Conservation (phyloP, 441 rosid genomes). For the Aleurites moluccanus region DNA sequence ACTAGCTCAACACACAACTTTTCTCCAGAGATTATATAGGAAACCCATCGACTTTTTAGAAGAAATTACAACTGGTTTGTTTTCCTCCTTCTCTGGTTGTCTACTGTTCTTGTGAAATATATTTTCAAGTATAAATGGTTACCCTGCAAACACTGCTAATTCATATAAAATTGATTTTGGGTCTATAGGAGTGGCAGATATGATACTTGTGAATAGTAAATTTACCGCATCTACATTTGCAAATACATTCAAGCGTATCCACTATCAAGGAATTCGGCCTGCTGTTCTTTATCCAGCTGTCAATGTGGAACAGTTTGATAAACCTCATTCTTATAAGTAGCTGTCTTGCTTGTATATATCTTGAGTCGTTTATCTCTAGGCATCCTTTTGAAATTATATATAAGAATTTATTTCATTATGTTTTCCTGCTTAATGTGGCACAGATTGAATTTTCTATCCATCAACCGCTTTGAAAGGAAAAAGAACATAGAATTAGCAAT, state of each 20-base stretch:
- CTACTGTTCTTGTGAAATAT: neutral
- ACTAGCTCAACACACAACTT: conserved; percentile 74
- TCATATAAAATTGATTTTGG: conserved; percentile 20
- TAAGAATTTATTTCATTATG: neutral
- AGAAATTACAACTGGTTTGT: conserved; percentile 75
- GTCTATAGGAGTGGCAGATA: conserved; percentile 76
- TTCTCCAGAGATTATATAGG: conserved; percentile 72
- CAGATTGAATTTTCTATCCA: conserved; percentile 81
- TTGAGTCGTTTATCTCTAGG: conserved; percentile 23
- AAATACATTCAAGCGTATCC: conserved; percentile 73
- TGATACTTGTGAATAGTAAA: conserved; percentile 83
- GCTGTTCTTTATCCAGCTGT: conserved; percentile 92
- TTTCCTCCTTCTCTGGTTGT: conserved; percentile 7
- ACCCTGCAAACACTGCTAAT: conserved; percentile 31
- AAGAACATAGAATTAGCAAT: conserved; percentile 78
- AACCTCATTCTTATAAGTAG: conserved; percentile 62
- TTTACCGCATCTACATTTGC: conserved; percentile 87
- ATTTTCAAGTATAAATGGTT: conserved; percentile 20
- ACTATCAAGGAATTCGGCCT: conserved; percentile 64
- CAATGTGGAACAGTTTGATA: conserved; percentile 66
- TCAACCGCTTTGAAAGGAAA: conserved; percentile 82
- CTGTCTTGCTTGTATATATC: conserved; percentile 35
- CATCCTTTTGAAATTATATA: conserved; percentile 9
- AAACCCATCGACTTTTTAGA: conserved; percentile 83
- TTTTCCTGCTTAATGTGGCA: conserved; percentile 21